Evolutionary conservation across 116 monocot species (phyloP).

Genomic region (Cymodocea nodosa): DNA sequence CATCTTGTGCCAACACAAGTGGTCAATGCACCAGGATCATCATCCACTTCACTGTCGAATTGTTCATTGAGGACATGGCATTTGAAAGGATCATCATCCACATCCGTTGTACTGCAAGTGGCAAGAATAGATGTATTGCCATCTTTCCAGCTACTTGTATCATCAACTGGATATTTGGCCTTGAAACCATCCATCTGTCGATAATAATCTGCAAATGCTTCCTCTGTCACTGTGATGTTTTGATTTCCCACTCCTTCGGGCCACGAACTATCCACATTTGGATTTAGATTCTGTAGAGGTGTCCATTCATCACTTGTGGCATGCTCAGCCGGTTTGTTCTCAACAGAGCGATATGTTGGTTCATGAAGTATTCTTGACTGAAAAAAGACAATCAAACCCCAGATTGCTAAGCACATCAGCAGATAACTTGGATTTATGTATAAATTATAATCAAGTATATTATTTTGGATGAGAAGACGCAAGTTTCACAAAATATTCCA

Average conservation of each 20-base stretch:
- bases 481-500: too few relatives aligned
- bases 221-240: constrained; percentile 10
- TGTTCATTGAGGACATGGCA: constrained; percentile 32
- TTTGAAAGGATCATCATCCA: constrained; percentile 55
- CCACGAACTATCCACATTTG: constrained; percentile 1
- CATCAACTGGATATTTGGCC: constrained; percentile 30
- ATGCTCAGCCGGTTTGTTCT: constrained; percentile 13
- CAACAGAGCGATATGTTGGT: constrained; percentile 15
- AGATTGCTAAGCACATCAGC: background rate
- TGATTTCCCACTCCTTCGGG: constrained; percentile 12
- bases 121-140: constrained; percentile 71
- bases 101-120: constrained; percentile 71
- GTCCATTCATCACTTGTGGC: constrained; percentile 18
- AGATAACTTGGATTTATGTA: too few relatives aligned
- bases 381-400: background rate
- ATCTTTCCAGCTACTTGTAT: constrained; percentile 37
- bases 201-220: constrained; percentile 32
- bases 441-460: too few relatives aligned
- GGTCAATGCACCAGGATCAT: constrained; percentile 47
- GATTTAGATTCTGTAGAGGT: constrained; percentile 6
- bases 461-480: too few relatives aligned
- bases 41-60: constrained; percentile 12
- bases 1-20: constrained; percentile 87
- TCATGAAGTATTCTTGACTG: constrained; percentile 77
- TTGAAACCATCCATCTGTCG: constrained; percentile 36